phyloP scores from a whole-genome alignment of 2,329 filamentous ascomycete genomes.

The Exophiala sp. region DNA sequence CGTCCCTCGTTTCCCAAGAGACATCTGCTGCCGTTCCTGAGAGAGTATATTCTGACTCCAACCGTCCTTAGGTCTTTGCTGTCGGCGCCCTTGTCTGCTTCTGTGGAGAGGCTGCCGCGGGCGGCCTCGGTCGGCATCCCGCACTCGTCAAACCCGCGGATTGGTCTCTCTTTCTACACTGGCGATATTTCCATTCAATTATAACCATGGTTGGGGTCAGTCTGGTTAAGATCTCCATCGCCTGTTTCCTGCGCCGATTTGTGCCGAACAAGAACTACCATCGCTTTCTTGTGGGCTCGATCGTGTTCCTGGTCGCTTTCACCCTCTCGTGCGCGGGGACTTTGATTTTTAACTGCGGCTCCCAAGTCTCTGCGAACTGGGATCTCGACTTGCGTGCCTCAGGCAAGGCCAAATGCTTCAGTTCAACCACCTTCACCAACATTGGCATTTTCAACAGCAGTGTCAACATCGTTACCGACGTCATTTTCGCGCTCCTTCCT shows the following conservation, averaged over 20 bases:
- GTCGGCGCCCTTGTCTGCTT: constrained; percentile 38
- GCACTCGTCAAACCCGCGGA: constrained; percentile 35
- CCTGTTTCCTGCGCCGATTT: constrained; percentile 43
- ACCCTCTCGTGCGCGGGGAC: constrained; percentile 42
- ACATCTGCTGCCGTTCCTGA: no score
- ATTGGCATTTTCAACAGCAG: constrained; percentile 46
- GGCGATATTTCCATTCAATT: constrained; percentile 45
- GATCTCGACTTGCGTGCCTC: constrained; percentile 31
- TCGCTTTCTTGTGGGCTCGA: constrained; percentile 39
- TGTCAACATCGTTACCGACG: constrained; percentile 44
- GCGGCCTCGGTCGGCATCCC: constrained; percentile 45
- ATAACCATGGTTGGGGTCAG: constrained; percentile 43
- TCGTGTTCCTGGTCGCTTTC: constrained; percentile 42
- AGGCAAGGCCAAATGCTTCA: constrained; percentile 42
- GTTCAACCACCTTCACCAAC: constrained; percentile 36
- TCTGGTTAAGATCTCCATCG: constrained; percentile 46
- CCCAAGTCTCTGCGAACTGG: constrained; percentile 44
- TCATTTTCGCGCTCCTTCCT: constrained; percentile 41
- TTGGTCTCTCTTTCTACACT: constrained; percentile 36
- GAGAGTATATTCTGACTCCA: background rate
- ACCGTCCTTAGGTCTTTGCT: constrained; percentile 25
- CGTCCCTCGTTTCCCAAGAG: no score
- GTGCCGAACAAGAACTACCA: constrained; percentile 38
- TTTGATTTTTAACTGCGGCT: constrained; percentile 44
- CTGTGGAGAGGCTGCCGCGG: constrained; percentile 28